Evolutionary conservation across 768 basidiomycete genomes (phyloP), one percentile per base, ranked within the genome.

Genomic region (Ephemerocybe angulata): DNA sequence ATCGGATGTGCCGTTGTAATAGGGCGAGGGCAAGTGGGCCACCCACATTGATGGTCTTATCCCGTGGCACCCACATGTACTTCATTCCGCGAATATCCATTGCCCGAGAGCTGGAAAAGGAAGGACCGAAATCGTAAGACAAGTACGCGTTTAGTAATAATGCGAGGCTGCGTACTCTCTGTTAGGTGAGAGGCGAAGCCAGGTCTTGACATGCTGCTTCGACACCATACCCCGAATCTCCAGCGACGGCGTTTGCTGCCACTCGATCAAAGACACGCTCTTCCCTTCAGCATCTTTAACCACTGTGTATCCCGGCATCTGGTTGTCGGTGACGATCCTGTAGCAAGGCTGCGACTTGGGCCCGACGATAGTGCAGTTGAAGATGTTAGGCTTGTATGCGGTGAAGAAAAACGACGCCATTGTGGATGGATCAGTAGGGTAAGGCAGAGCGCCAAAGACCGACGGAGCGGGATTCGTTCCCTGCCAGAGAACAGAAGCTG

Each of bases 401-500:
- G 77, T 76, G 72, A 87, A 81, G 46, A 73, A 72, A 65, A 81
- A 80, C 4, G 70, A 63, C 63, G 68, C 59, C 25, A 72, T 57
- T 28, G 70, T 67, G 5, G 70, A 62, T 22, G 70, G 56, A 28
- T 71, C 54, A 22, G 68, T 51, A 0, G 81, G 76, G 60, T 81
- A 84, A 27, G 85, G 85, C 19, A 87, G 79, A 0, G 84, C 84
- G 4, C 85, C 85, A 60, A 80, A 83, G 54, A 86, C 67, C 44
- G 85, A 86, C 44, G 84, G 80, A 31, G 33, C 33, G 33, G 33
- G 33, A 35, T 35, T 35, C 33, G 33, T 35, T 8, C 50, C 50
- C 19, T 57, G 51, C 22, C 69, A 69, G 4, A 24, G 4, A 12
- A 27, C 25, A 10, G 43, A 22, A 27, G 13, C 25, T 10, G 43